Percentiles rank a stretch among this genome's conserved stretches.
phyloP scores from a whole-genome alignment of 169 alveolate species.

The Plasmodium gonderi region DNA sequence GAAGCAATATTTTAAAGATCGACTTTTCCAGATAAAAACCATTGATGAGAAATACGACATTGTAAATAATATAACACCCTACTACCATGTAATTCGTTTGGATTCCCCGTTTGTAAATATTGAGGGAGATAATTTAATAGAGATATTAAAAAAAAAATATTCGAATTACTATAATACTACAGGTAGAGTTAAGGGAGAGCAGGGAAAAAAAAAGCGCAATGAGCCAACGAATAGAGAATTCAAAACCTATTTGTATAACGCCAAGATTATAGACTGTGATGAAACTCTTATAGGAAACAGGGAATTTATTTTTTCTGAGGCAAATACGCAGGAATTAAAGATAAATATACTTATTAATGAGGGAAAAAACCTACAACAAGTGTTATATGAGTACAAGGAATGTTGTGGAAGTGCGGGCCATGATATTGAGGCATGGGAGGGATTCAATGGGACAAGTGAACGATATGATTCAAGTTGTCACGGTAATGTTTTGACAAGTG shows the following conservation, averaged over 20 bases:
- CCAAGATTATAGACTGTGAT: constrained; percentile 56
- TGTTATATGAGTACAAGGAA: constrained; percentile 29
- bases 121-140: constrained; percentile 10
- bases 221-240: background rate
- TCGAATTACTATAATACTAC: background rate
- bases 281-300: constrained; percentile 16
- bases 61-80: background rate
- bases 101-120: constrained; percentile 18
- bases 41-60: constrained; percentile 64
- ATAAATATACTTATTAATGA: constrained; percentile 35
- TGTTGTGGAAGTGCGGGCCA: background rate
- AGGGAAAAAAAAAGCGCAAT: too few relatives aligned
- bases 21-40: constrained; percentile 7
- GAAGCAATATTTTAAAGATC: constrained; percentile 23
- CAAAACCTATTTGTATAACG: constrained; percentile 38
- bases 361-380: constrained; percentile 26
- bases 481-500: too few relatives aligned
- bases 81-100: constrained; percentile 2
- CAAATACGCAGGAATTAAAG: background rate
- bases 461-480: too few relatives aligned
- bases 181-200: too few relatives aligned
- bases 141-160: constrained; percentile 1
- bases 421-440: background rate
- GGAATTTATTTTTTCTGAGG: constrained; percentile 46
- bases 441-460: background rate